A percentile compares a stretch with the other conserved stretches of the same genome.
Evolutionary conservation across 257 asterid genomes (phyloP).

Genomic region (Capsicum baccatum): DNA sequence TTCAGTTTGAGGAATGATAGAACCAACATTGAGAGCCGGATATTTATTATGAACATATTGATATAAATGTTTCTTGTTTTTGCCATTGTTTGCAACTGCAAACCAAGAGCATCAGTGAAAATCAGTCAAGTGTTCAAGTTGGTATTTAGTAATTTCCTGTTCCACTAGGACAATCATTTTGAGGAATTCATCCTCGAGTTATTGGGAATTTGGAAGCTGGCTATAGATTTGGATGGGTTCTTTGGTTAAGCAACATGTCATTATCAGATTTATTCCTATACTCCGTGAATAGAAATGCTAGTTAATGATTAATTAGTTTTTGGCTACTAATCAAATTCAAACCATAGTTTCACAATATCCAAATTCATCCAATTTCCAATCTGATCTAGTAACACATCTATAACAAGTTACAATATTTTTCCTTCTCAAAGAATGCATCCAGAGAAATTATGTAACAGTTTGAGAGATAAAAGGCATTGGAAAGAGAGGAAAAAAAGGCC

Average conservation of each 20-base stretch:
- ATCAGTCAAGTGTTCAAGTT: not conserved
- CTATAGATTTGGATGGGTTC: not conserved
- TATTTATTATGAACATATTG: not conserved
- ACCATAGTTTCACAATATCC: not conserved
- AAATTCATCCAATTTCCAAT: not conserved
- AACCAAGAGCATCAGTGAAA: not conserved
- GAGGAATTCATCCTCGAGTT: not conserved
- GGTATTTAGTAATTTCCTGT: not conserved
- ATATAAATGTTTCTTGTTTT: slow-evolving; percentile 3
- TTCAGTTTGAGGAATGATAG: not conserved
- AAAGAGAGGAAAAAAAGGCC: no score
- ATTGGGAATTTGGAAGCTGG: not conserved
- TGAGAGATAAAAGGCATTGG: not conserved
- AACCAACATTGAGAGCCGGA: not conserved
- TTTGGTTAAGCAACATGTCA: not conserved
- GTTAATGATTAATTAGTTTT: not conserved
- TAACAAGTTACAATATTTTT: not conserved
- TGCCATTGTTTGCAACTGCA: not conserved
- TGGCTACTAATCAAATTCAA: not conserved
- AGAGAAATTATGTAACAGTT: not conserved
- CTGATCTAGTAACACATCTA: not conserved
- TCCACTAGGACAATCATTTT: slow-evolving; percentile 1
- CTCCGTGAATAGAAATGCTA: not conserved
- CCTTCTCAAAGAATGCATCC: not conserved
- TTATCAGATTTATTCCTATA: not conserved